Percentiles rank a stretch among this genome's conserved stretches.
phyloP scores from a whole-genome alignment of 2,329 filamentous ascomycete species.

The Alternaria arborescens region DNA sequence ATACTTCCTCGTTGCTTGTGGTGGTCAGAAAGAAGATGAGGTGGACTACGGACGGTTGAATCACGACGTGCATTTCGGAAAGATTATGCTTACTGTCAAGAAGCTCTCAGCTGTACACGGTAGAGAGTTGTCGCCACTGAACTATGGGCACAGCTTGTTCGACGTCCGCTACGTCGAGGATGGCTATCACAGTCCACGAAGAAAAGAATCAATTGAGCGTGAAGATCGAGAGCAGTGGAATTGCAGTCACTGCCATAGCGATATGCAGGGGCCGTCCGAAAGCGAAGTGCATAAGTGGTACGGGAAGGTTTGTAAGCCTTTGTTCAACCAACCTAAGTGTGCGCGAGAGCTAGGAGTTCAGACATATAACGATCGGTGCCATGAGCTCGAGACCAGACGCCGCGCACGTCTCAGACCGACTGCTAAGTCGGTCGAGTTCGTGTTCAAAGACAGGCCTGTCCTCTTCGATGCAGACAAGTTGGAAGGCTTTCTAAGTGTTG shows the following conservation, averaged over 20 bases:
- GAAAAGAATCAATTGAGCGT: background rate
- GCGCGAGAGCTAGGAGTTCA: slow-evolving; percentile 33
- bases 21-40: slow-evolving; percentile 44
- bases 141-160: slow-evolving; percentile 41
- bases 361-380: slow-evolving; percentile 39
- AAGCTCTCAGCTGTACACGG: slow-evolving; percentile 40
- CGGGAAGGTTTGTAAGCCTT: slow-evolving; percentile 41
- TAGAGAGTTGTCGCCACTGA: slow-evolving; percentile 40
- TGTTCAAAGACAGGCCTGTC: slow-evolving; percentile 47
- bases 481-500: slow-evolving; percentile 40
- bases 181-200: slow-evolving; percentile 18
- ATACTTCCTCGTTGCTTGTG: slow-evolving; percentile 55
- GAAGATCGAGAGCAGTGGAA: slow-evolving; percentile 32
- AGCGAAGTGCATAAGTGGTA: slow-evolving; percentile 46
- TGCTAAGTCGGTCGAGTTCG: slow-evolving; percentile 48
- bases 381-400: slow-evolving; percentile 39
- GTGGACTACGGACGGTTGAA: slow-evolving; percentile 47
- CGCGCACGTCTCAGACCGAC: slow-evolving; percentile 43
- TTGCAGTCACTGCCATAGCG: slow-evolving; percentile 33
- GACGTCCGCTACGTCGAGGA: slow-evolving; percentile 17
- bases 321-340: slow-evolving; percentile 31
- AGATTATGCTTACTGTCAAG: slow-evolving; percentile 51
- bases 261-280: slow-evolving; percentile 24
- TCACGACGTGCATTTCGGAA: slow-evolving; percentile 53
- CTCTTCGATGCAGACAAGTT: slow-evolving; percentile 42